Conservation (phyloP, 2,329 filamentous ascomycete species). For the Cladosporium sp. region DNA sequence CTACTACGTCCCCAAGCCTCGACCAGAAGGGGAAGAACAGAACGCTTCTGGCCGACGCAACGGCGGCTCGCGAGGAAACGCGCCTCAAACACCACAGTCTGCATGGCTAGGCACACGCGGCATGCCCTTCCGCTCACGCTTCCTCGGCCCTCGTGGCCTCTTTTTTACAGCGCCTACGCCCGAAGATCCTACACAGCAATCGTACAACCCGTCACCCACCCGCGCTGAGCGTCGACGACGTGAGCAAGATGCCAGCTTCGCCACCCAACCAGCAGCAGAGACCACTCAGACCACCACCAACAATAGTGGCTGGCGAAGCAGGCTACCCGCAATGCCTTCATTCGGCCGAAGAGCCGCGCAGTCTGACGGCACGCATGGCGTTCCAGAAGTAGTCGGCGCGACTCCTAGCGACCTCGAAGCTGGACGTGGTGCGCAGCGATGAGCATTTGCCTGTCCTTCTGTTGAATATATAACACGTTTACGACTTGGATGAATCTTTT, state of each 20-base stretch:
- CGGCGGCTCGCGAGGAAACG: conserved; percentile 8
- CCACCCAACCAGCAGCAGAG: conserved; percentile 8
- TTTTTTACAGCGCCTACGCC: conserved; percentile 18
- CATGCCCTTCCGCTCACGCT: conserved; percentile 24
- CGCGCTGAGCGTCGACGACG: conserved; percentile 13
- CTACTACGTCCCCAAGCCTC: conserved; percentile 91
- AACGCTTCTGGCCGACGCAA: conserved; percentile 9
- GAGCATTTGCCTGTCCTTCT: background rate
- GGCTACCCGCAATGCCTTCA: conserved; percentile 19
- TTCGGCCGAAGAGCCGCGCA: conserved; percentile 22
- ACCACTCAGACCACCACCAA: background rate
- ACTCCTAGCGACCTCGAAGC: conserved; percentile 28
- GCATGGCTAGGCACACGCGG: conserved; percentile 27
- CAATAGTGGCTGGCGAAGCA: conserved; percentile 20
- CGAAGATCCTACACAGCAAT: conserved; percentile 2
- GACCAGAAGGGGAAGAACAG: conserved; percentile 53
- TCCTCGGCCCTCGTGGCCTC: conserved; percentile 25
- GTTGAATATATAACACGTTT: background rate
- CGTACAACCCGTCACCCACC: conserved; percentile 9
- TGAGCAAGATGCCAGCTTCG: conserved; percentile 4
- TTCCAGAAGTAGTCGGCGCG: conserved; percentile 17
- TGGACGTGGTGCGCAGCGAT: conserved; percentile 15
- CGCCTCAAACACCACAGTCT: conserved; percentile 24
- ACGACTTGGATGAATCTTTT: background rate
- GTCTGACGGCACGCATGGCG: conserved; percentile 13